A percentile compares a stretch with the other conserved stretches of the same genome.
Conservation (phyloP, 2,329 filamentous ascomycete species). For the Cryphonectria naterciae region DNA sequence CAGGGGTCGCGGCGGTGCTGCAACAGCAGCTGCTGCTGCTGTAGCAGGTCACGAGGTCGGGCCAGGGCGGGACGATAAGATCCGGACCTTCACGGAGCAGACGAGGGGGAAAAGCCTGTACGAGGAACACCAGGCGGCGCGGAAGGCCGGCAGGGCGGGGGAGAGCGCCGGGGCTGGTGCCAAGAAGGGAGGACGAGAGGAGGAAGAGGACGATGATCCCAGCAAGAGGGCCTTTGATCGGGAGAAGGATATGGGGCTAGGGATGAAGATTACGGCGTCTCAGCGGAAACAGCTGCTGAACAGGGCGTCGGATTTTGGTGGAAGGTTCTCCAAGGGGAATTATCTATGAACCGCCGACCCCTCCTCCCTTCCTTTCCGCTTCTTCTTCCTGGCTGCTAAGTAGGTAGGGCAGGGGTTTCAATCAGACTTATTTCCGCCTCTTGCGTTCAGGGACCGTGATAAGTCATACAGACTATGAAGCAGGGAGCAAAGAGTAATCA, state of each 20-base stretch:
- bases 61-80: conserved; percentile 59
- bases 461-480: not conserved
- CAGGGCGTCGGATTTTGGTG: conserved; percentile 79
- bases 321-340: conserved; percentile 78
- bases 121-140: conserved; percentile 57
- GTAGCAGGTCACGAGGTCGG: conserved; percentile 39
- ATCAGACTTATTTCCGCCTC: not conserved
- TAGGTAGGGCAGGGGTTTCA: not conserved
- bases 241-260: conserved; percentile 90
- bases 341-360: conserved; percentile 49
- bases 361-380: not conserved
- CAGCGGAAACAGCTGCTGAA: conserved; percentile 80
- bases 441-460: not conserved
- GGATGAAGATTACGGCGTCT: conserved; percentile 70
- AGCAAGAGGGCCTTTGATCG: conserved; percentile 86
- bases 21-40: no score
- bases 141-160: conserved; percentile 33
- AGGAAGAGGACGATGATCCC: conserved; percentile 83
- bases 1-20: conserved; percentile 14
- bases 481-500: not conserved
- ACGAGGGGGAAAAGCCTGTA: conserved; percentile 62
- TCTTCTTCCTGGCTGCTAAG: not conserved
- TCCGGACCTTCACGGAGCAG: conserved; percentile 56
- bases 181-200: conserved; percentile 43
- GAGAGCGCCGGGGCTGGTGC: conserved; percentile 27